phyloP scores from a whole-genome alignment of 75 land plant genomes.

The Cupressus sempervirens region DNA sequence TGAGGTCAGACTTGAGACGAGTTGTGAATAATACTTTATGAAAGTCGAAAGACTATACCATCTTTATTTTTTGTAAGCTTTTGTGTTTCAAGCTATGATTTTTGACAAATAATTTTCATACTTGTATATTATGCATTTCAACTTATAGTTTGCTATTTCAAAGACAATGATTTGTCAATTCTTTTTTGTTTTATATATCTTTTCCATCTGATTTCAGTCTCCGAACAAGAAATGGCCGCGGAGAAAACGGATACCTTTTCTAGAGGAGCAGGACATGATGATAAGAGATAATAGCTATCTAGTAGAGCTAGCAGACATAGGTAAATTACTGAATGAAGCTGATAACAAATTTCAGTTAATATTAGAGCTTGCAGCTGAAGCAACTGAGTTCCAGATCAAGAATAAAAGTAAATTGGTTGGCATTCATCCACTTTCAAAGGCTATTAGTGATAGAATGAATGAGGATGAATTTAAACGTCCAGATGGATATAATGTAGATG shows the following conservation, averaged over 20 bases:
- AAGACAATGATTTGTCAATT: background rate
- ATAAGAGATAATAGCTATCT: background rate
- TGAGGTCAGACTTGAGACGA: background rate
- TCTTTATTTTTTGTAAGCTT: background rate
- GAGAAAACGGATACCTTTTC: background rate
- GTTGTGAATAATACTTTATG: background rate
- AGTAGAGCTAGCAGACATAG: background rate
- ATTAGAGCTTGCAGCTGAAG: constrained; percentile 9
- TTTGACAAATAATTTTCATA: background rate
- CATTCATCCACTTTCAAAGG: background rate
- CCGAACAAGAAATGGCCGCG: background rate
- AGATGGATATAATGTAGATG: constrained; percentile 5
- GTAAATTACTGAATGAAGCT: background rate
- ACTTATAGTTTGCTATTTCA: background rate
- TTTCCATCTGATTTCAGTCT: background rate
- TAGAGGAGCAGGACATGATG: constrained; percentile 1
- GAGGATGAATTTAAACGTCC: constrained; percentile 5
- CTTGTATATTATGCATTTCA: background rate
- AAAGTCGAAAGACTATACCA: background rate
- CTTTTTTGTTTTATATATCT: background rate
- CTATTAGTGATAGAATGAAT: constrained; percentile 7
- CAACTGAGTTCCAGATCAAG: background rate
- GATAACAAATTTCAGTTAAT: constrained; percentile 4
- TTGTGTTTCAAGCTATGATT: background rate
- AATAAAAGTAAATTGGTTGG: background rate